A percentile compares a stretch with the other conserved stretches of the same genome.
phyloP scores from a whole-genome alignment of 2,329 filamentous ascomycete genomes.

The Sporothrix protearum region DNA sequence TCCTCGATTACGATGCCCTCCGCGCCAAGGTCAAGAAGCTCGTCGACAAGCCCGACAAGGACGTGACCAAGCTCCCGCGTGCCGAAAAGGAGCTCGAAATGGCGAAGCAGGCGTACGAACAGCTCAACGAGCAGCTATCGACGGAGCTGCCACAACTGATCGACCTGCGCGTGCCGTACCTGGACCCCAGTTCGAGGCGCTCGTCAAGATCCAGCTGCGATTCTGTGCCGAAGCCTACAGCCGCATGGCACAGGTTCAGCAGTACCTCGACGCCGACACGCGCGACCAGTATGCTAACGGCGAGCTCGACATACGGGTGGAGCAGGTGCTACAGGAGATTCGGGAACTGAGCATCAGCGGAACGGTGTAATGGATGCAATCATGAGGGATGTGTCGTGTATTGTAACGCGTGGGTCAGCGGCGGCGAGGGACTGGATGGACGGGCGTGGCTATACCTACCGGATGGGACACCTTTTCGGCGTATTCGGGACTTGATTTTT shows the following conservation, averaged over 20 bases:
- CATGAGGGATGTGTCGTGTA: neutral
- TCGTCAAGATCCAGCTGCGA: slow-evolving; percentile 96
- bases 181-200: slow-evolving; percentile 96
- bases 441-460: neutral
- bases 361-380: slow-evolving; percentile 47
- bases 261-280: slow-evolving; percentile 93
- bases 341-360: slow-evolving; percentile 89
- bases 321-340: slow-evolving; percentile 96
- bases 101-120: slow-evolving; percentile 88
- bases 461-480: slow-evolving; percentile 13
- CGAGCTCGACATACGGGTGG: slow-evolving; percentile 84
- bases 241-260: slow-evolving; percentile 97
- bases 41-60: slow-evolving; percentile 97
- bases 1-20: slow-evolving; percentile 95
- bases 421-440: neutral
- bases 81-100: slow-evolving; percentile 96
- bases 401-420: neutral
- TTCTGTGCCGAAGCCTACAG: slow-evolving; percentile 98
- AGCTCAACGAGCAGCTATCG: slow-evolving; percentile 93
- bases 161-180: slow-evolving; percentile 91
- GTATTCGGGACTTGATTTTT: neutral
- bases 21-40: slow-evolving; percentile 95
- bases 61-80: slow-evolving; percentile 90
- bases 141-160: slow-evolving; percentile 92
- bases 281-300: slow-evolving; percentile 94